These are phyloP conservation scores for Eleusine coracana DNA, from an alignment of 176 grass and related monocot genomes.

Conservation along the genomic window DNA sequence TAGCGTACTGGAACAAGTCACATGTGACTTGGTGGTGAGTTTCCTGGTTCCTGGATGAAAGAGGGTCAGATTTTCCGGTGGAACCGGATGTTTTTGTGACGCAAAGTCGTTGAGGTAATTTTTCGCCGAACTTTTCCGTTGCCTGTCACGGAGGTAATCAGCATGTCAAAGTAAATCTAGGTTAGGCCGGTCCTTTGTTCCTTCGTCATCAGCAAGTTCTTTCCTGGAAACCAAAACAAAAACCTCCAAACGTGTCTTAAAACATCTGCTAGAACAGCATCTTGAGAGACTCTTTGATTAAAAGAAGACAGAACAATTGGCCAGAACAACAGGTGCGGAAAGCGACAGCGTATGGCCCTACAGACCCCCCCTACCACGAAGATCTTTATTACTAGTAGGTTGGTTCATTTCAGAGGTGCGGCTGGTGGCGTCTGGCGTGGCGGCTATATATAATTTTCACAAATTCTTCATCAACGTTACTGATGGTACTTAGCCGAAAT, in stretches of 20 bases:
- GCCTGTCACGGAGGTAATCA: background rate
- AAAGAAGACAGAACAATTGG: background rate
- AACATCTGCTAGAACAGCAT: conserved; percentile 12
- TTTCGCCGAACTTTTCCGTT: conserved; percentile 3
- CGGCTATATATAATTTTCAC: background rate
- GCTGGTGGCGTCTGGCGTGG: conserved; percentile 5
- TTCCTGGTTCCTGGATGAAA: background rate
- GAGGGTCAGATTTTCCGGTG: background rate
- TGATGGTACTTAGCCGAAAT: background rate
- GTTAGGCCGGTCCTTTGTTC: conserved; percentile 28
- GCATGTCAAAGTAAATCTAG: background rate
- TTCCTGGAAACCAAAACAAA: conserved; percentile 11
- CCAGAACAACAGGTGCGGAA: conserved; percentile 9
- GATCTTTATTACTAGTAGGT: conserved; percentile 26
- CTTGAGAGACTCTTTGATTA: background rate
- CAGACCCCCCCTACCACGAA: background rate
- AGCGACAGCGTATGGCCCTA: conserved; percentile 9
- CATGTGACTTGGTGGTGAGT: conserved; percentile 6
- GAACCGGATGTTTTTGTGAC: background rate
- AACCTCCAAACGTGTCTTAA: background rate
- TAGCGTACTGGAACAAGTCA: conserved; percentile 32
- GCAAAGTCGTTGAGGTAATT: background rate
- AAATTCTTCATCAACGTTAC: background rate
- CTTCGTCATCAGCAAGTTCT: conserved; percentile 9
- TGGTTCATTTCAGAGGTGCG: background rate